These are phyloP conservation scores for Helotiales sp. DNA, from an alignment of 2,329 filamentous ascomycete species.

Conservation along the genomic window DNA sequence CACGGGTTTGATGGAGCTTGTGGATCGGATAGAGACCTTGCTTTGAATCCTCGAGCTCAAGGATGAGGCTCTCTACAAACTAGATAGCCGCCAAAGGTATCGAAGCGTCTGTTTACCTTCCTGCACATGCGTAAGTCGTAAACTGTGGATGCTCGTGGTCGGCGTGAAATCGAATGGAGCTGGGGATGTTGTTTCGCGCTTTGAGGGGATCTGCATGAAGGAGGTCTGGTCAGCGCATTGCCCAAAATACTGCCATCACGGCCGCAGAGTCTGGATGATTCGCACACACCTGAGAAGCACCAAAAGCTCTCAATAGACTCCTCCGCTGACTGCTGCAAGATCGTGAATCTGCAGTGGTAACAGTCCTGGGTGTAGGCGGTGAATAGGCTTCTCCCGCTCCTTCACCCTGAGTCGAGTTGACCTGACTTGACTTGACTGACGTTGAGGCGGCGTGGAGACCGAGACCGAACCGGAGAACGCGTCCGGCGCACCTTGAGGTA, in stretches of 20 bases:
- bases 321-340: neutral
- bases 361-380: constrained; percentile 20
- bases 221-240: constrained; percentile 22
- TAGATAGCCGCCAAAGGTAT: constrained; percentile 9
- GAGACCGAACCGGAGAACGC: constrained; percentile 22
- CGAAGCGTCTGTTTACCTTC: neutral
- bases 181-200: constrained; percentile 18
- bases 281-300: neutral
- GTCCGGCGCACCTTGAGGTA: constrained; percentile 29
- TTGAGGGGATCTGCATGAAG: constrained; percentile 20
- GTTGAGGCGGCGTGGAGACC: constrained; percentile 1
- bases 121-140: constrained; percentile 3
- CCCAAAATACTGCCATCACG: neutral
- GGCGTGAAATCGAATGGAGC: neutral
- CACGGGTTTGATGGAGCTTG: constrained; percentile 14
- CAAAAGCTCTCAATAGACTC: neutral
- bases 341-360: constrained; percentile 1
- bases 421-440: neutral
- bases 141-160: neutral
- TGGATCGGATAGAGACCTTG: constrained; percentile 2
- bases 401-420: too few species aligned
- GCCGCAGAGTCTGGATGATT: neutral
- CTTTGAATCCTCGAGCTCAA: constrained; percentile 15
- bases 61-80: neutral
- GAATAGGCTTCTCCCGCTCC: constrained; percentile 24